Base-by-base conservation (phyloP, 768 basidiomycete genomes). In the Hypholoma sublateritium region DNA sequence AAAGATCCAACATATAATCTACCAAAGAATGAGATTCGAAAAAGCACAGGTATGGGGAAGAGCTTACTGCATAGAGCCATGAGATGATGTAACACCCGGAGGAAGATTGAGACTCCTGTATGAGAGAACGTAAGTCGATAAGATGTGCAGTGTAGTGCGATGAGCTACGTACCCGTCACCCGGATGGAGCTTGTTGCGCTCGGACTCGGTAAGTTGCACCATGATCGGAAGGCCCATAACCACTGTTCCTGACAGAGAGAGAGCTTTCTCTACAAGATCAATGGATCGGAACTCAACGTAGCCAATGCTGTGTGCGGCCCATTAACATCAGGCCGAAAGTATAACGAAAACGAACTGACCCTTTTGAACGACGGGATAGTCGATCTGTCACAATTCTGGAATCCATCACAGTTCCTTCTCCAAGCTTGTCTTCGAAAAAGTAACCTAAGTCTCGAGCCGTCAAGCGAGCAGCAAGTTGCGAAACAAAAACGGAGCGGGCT, bases 171-270 rank as follows among this genome's bases (percentile, higher is more conserved):
- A 92, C 92, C 88, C 89, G 67, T 93, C 92, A 59, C 91, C 92
- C 70, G 93, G 84, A 77, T 93, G 92, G 69, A 87, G 82, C 65
- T 84, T 87, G 68, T 94, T 97, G 69, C 94, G 84, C 78, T 98
- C 96, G 42, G 97, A 89, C 79, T 99, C 97, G 63, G 96, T 98
- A 60, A 93, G 84, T 72, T 97, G 94, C 47, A 99, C 92, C 77
- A 92, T 89, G 65, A 99, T 94, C 53, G 97, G 97, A 54, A 98
- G 82, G 66, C 97, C 97, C 93, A 99, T 95, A 60, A 99, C 95
- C 58, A 96, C 87, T 47, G 95, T 97, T 65, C 97, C 97, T 68
- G 89, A 88, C 56, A 98, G 82, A 62, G 82, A 80, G 62, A 99
- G 74, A 36, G 97, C 97, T 70, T 91, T 93, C 65, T 92, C 89